These are phyloP conservation scores for Alloteropsis angusta DNA, from an alignment of 202 grass and related monocot species.

Conservation along the genomic window DNA sequence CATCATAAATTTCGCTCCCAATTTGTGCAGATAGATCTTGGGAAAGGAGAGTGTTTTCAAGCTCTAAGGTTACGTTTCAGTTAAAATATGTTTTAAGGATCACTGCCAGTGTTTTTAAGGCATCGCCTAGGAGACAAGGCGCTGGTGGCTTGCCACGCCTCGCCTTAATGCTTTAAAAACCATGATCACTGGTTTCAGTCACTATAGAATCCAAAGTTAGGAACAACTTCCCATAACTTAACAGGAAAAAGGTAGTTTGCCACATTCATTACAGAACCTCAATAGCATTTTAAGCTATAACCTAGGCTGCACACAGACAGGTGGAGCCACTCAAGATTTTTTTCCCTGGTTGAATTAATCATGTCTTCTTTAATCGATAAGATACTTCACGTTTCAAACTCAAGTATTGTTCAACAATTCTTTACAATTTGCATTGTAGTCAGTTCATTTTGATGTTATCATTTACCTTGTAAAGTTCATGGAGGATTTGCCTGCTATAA, in stretches of 20 bases:
- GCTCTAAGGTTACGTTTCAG: background rate
- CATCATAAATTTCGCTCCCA: conserved; percentile 20
- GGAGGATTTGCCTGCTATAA: conserved; percentile 89
- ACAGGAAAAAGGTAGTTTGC: background rate
- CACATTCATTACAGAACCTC: background rate
- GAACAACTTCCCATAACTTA: background rate
- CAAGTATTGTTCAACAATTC: background rate
- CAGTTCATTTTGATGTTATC: conserved; percentile 17
- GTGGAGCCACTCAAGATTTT: background rate
- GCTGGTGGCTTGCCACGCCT: too few species aligned
- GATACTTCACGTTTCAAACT: background rate
- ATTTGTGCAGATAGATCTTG: background rate
- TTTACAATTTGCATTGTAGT: background rate
- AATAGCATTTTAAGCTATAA: background rate
- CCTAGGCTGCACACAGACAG: background rate
- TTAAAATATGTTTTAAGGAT: background rate
- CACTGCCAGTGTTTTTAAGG: too few species aligned
- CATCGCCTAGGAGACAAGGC: too few species aligned
- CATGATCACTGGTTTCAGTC: background rate
- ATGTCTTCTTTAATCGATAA: background rate
- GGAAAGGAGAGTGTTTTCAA: background rate
- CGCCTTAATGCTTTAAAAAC: too few species aligned
- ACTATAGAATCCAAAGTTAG: background rate
- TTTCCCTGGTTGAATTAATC: background rate
- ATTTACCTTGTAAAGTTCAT: conserved; percentile 96